Percentiles rank a stretch among this genome's conserved stretches.
These are phyloP conservation scores for Verticillium nonalfalfae DNA, from an alignment of 2,329 filamentous ascomycete genomes.

Conservation along the genomic window DNA sequence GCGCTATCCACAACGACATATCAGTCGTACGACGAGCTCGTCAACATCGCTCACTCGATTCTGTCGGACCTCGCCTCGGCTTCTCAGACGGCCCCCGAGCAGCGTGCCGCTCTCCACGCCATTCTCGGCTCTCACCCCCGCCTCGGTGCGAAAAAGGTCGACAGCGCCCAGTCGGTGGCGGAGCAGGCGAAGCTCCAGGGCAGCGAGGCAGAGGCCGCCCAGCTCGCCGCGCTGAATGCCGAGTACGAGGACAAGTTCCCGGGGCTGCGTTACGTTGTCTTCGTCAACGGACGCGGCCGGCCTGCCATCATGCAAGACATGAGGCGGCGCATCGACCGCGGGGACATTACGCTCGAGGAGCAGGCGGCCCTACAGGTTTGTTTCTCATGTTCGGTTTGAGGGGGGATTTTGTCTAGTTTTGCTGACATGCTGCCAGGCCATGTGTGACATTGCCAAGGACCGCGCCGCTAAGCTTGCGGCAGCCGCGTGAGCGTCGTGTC, in stretches of 20 bases:
- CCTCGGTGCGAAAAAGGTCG: conserved; percentile 72
- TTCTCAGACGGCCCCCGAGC: conserved; percentile 31
- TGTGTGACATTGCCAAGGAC: conserved; percentile 86
- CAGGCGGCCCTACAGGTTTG: conserved; percentile 67
- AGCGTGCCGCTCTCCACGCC: conserved; percentile 54
- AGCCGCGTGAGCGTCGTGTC: neutral
- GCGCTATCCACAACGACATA: conserved; percentile 53
- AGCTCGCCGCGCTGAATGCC: conserved; percentile 59
- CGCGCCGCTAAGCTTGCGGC: conserved; percentile 57
- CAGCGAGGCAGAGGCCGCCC: conserved; percentile 47
- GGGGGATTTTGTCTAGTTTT: neutral
- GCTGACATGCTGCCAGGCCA: conserved; percentile 50
- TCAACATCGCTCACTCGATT: conserved; percentile 57
- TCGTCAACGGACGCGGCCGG: conserved; percentile 76
- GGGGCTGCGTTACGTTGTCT: conserved; percentile 82
- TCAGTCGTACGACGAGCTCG: conserved; percentile 61
- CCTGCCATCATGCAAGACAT: conserved; percentile 77
- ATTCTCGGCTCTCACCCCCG: conserved; percentile 80
- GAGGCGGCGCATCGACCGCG: conserved; percentile 63
- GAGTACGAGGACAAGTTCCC: conserved; percentile 80
- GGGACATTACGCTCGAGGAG: conserved; percentile 62
- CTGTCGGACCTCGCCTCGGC: conserved; percentile 52
- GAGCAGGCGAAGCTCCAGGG: conserved; percentile 75
- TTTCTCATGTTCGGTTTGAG: neutral
- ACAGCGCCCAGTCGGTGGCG: conserved; percentile 72